Percentiles rank a stretch among this genome's conserved stretches.
Conservation (phyloP, 495 filamentous ascomycete genomes). For the Hapsidospora chrysogenum region DNA sequence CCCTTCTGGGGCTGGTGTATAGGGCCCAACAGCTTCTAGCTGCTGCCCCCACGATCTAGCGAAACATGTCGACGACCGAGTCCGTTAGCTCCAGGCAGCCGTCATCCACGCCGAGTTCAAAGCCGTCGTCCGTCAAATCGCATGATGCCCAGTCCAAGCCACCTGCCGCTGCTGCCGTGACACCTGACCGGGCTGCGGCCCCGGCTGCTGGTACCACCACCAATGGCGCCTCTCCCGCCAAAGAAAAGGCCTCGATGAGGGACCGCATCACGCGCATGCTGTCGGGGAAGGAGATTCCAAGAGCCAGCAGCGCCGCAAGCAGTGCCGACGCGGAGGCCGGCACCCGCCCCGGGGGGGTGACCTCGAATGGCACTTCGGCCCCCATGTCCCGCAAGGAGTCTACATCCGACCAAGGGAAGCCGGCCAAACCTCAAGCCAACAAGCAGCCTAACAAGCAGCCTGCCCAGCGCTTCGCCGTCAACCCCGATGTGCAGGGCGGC, state of each 20-base stretch:
- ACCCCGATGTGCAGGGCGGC: slow-evolving; percentile 31
- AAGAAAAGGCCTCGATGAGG: slow-evolving; percentile 31
- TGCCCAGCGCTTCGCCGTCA: slow-evolving; percentile 24
- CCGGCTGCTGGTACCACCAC: no score
- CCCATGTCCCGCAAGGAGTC: slow-evolving; percentile 10
- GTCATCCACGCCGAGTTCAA: slow-evolving; percentile 1
- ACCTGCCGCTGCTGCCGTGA: no score
- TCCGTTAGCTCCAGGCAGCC: no score
- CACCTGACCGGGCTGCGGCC: no score
- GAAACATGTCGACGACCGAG: no score
- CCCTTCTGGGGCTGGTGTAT: no score
- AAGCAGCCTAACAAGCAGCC: slow-evolving; percentile 15
- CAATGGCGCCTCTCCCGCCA: no score
- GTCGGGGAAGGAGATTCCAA: slow-evolving; percentile 24
- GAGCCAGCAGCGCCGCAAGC: slow-evolving; percentile 8
- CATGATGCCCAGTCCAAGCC: no score
- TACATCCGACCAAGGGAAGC: slow-evolving; percentile 2
- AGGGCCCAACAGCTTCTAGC: no score
- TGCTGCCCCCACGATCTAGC: no score
- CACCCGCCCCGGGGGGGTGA: slow-evolving; percentile 4
- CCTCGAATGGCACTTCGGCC: slow-evolving; percentile 8
- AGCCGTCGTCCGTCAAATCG: slow-evolving; percentile 4
- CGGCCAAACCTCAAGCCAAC: slow-evolving; percentile 10
- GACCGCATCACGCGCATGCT: slow-evolving; percentile 33
- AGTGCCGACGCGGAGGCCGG: slow-evolving; percentile 7